Base-by-base conservation (phyloP, 2,329 filamentous ascomycete species). In the Tolypocladium album region DNA sequence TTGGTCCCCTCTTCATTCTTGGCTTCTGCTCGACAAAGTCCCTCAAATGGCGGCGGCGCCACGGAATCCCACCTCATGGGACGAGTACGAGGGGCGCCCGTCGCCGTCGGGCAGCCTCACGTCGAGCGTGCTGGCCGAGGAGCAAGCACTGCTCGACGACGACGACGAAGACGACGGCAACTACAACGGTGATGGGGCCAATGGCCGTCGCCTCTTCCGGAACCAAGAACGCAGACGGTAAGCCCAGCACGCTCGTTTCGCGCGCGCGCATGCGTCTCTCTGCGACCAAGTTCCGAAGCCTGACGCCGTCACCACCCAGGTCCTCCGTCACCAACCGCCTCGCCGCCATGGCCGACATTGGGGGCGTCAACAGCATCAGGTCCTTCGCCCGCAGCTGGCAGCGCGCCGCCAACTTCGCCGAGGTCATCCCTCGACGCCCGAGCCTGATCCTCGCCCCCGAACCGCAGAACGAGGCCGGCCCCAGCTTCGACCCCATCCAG, bases 351-450 rank as follows among this genome's bases (percentile, higher is more conserved):
- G 79, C 82, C 65, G 87, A 96, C 62, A 87, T 90, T 56, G 94
- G 93, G 64, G 93, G 93, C 57, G 88, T 92, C 62, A 97, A 97
- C 78, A 95, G 90, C 73, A 89, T 97, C 67, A 88, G 94, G 69
- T 96, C 92, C 68, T 97, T 97, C 71, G 90, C 92, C 53, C 85
- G 89, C 62, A 96, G 90, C 67, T 96, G 92, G 89, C 90, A 93
- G 74, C 87, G 93, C 71, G 93, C 93, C 43, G 91, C 92, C 34
- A 88, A 83, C 60, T 97, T 97, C 73, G 83, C 86, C 64, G 92
- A 97, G 72, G 90, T 96, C 66, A 87, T 94, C 40, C 90, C 91
- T 6, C 87, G 89, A 59, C 84, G 87, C 20, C 86, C 87, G 17
- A 88, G 89, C 40, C 91, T 96, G 70, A 79, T 90, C 58, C 82